phyloP scores from a whole-genome alignment of 768 basidiomycete species.

The Amyloporia xantha region DNA sequence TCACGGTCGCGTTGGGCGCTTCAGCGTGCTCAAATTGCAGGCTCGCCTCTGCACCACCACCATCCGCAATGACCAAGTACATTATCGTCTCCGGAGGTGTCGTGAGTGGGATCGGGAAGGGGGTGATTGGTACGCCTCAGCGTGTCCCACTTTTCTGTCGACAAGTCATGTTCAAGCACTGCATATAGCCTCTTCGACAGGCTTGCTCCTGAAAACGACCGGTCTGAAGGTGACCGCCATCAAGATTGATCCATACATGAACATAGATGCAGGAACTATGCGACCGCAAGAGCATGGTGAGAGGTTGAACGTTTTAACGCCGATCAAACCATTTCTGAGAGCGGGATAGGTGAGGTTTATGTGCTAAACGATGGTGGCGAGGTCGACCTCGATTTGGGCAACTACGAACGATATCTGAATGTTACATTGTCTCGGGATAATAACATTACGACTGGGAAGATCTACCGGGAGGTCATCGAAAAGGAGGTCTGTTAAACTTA shows the following conservation, averaged over 20 bases:
- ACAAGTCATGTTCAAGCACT: constrained; percentile 14
- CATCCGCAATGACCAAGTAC: constrained; percentile 77
- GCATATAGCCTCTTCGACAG: constrained; percentile 85
- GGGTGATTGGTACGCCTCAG: constrained; percentile 80
- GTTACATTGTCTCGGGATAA: constrained; percentile 92
- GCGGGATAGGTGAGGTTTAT: constrained; percentile 79
- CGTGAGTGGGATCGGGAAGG: constrained; percentile 98
- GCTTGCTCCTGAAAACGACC: constrained; percentile 88
- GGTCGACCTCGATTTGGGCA: constrained; percentile 95
- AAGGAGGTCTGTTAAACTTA: constrained; percentile 59
- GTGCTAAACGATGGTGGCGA: constrained; percentile 98
- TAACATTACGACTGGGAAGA: constrained; percentile 98
- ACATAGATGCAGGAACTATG: constrained; percentile 99
- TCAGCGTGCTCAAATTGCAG: neutral
- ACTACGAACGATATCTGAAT: constrained; percentile 97
- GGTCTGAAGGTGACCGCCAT: constrained; percentile 97
- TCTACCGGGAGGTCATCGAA: constrained; percentile 95
- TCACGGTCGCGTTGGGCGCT: neutral
- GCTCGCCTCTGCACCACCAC: constrained; percentile 2
- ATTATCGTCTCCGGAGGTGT: constrained; percentile 96
- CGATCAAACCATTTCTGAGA: constrained; percentile 5
- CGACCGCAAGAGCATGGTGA: constrained; percentile 95
- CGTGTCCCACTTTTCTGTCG: constrained; percentile 17
- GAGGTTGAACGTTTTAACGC: constrained; percentile 18
- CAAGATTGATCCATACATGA: constrained; percentile 99